A percentile compares a stretch with the other conserved stretches of the same genome.
phyloP scores from a whole-genome alignment of 2,329 filamentous ascomycete genomes.

The Chaetomiaceae sp. region DNA sequence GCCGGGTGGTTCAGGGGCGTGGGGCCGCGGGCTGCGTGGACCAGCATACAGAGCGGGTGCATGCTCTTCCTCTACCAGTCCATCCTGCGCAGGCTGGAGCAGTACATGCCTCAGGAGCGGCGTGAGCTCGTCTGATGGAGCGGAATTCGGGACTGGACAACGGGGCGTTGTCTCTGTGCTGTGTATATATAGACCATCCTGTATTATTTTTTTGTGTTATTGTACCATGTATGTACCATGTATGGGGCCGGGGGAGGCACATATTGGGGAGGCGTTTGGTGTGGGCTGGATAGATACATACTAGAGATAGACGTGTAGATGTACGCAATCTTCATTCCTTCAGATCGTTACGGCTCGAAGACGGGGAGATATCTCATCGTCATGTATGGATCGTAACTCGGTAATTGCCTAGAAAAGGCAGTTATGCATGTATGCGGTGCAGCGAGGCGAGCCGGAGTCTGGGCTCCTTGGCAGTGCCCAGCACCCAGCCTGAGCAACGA shows the following conservation, averaged over 20 bases:
- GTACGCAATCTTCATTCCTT: constrained; percentile 12
- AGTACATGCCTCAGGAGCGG: constrained; percentile 36
- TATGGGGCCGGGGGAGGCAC: constrained; percentile 5
- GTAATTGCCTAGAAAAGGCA: neutral
- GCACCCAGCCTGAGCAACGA: neutral
- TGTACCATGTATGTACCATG: too few species aligned
- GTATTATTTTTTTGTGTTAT: constrained; percentile 19
- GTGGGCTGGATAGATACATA: constrained; percentile 22
- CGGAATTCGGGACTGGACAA: neutral
- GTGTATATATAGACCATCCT: constrained; percentile 19
- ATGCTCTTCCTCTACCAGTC: constrained; percentile 96
- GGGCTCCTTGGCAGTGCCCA: neutral
- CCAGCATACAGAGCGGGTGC: constrained; percentile 91
- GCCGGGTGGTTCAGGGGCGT: constrained; percentile 92
- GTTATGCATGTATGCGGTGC: neutral
- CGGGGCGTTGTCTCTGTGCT: constrained; percentile 9
- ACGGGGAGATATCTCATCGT: too few species aligned
- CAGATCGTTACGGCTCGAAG: neutral
- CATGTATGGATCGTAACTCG: too few species aligned
- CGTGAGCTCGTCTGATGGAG: constrained; percentile 18
- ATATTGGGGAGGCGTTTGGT: constrained; percentile 21
- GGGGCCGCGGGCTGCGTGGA: constrained; percentile 90
- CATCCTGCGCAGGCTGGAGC: constrained; percentile 70
- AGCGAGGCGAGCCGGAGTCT: too few species aligned
- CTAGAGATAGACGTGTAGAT: constrained; percentile 20